Percentiles rank a stretch among this genome's conserved stretches.
These are phyloP conservation scores for Corymbia calophylla DNA, from an alignment of 441 rosid species.

Conservation along the genomic window DNA sequence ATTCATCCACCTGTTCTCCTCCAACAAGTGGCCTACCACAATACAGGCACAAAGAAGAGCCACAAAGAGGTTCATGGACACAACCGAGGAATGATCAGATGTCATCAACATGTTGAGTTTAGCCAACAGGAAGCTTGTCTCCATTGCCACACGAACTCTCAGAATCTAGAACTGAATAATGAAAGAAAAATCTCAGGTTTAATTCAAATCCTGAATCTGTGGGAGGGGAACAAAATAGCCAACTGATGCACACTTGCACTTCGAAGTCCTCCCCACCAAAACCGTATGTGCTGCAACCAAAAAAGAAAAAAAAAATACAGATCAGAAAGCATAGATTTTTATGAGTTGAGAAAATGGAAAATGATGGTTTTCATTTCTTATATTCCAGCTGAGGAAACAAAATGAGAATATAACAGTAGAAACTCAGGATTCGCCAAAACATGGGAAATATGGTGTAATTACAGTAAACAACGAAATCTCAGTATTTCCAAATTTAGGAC, in stretches of 20 bases:
- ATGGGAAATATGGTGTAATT: background rate
- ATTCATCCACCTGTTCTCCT: constrained; percentile 9
- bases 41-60: constrained; percentile 11
- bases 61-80: constrained; percentile 9
- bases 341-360: background rate
- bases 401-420: background rate
- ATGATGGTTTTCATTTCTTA: background rate
- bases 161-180: background rate
- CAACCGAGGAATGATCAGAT: constrained; percentile 1
- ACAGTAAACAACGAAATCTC: background rate
- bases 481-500: background rate
- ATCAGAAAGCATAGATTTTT: background rate
- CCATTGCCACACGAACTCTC: background rate
- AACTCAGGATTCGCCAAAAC: background rate
- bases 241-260: background rate
- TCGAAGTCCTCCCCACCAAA: background rate
- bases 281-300: background rate
- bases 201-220: background rate
- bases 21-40: constrained; percentile 4
- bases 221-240: background rate
- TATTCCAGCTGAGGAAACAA: background rate
- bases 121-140: background rate
- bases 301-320: rapidly evolving
- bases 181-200: background rate
- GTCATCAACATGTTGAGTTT: background rate